Conservation (phyloP, 768 basidiomycete species). For the Lentinula sp. region DNA sequence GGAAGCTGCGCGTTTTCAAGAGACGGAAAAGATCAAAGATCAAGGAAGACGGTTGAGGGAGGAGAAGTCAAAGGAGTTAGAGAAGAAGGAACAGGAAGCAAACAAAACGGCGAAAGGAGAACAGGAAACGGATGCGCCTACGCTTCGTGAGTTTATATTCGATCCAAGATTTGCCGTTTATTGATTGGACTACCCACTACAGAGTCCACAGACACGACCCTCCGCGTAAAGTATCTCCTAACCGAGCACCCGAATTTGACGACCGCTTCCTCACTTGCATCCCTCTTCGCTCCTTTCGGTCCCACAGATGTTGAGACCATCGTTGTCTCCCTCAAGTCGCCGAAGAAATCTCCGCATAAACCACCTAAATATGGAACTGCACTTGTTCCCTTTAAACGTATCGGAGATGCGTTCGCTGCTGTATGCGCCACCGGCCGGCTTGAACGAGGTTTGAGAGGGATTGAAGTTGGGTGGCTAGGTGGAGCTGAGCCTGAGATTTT, state of each 20-base stretch:
- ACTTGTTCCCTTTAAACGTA: conserved; percentile 69
- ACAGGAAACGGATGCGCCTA: conserved; percentile 48
- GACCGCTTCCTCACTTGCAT: conserved; percentile 38
- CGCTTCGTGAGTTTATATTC: conserved; percentile 36
- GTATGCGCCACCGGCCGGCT: conserved; percentile 53
- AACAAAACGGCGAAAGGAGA: conserved; percentile 22
- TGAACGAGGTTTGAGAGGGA: conserved; percentile 47
- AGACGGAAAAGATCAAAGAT: conserved; percentile 71
- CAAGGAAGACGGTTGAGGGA: conserved; percentile 65
- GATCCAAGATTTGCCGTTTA: background rate
- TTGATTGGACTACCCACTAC: conserved; percentile 6
- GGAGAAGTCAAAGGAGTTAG: conserved; percentile 52
- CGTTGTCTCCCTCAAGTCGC: conserved; percentile 60
- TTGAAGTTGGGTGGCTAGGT: conserved; percentile 72
- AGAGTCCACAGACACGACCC: conserved; percentile 70
- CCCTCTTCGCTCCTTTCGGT: conserved; percentile 57
- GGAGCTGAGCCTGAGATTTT: conserved; percentile 71
- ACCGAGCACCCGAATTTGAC: conserved; percentile 53
- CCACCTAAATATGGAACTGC: conserved; percentile 66
- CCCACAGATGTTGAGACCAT: conserved; percentile 56
- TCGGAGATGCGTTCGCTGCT: conserved; percentile 71
- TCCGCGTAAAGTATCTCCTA: conserved; percentile 64
- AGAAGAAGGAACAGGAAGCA: conserved; percentile 36
- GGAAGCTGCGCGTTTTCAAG: conserved; percentile 45
- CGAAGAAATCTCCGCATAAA: conserved; percentile 49